These are phyloP conservation scores for Sclerotiophoma versabilis DNA, from an alignment of 2,329 filamentous ascomycete genomes.

Conservation along the genomic window DNA sequence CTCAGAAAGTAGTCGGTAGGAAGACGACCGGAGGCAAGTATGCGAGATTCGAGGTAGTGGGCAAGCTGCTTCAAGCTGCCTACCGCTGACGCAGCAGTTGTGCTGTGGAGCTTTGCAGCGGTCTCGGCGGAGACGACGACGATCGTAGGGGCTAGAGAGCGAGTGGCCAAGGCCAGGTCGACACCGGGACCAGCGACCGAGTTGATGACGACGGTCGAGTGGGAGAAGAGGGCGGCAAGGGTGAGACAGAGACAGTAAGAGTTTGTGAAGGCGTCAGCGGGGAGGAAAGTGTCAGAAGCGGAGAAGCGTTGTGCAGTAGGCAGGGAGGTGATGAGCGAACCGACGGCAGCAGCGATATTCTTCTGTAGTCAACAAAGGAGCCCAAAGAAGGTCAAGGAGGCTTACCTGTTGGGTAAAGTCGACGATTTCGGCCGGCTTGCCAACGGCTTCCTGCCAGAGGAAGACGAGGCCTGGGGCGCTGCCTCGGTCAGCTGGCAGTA, in stretches of 20 bases:
- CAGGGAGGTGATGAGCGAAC: constrained; percentile 77
- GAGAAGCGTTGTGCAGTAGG: constrained; percentile 77
- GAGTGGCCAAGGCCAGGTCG: constrained; percentile 75
- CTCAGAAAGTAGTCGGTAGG: constrained; percentile 70
- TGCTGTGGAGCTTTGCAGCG: constrained; percentile 70
- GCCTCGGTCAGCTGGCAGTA: constrained; percentile 70
- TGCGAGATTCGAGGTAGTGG: constrained; percentile 74
- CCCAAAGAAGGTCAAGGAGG: not conserved
- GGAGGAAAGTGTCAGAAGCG: constrained; percentile 80
- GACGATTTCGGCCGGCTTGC: constrained; percentile 68
- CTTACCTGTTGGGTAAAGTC: constrained; percentile 75
- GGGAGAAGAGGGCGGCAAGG: constrained; percentile 81
- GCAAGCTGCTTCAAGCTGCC: constrained; percentile 71
- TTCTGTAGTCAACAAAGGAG: constrained; percentile 36
- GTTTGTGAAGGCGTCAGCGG: constrained; percentile 80
- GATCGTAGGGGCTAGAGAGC: constrained; percentile 80
- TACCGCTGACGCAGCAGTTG: constrained; percentile 65
- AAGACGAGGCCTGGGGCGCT: constrained; percentile 62
- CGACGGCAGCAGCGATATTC: constrained; percentile 89
- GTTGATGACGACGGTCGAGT: constrained; percentile 85
- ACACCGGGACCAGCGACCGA: constrained; percentile 79
- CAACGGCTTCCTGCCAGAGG: constrained; percentile 67
- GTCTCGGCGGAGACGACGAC: constrained; percentile 79
- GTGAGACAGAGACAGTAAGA: constrained; percentile 82
- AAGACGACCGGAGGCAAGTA: constrained; percentile 77